These are phyloP conservation scores for Peltaster fructicola DNA, from an alignment of 2,329 filamentous ascomycete species.

Conservation along the genomic window DNA sequence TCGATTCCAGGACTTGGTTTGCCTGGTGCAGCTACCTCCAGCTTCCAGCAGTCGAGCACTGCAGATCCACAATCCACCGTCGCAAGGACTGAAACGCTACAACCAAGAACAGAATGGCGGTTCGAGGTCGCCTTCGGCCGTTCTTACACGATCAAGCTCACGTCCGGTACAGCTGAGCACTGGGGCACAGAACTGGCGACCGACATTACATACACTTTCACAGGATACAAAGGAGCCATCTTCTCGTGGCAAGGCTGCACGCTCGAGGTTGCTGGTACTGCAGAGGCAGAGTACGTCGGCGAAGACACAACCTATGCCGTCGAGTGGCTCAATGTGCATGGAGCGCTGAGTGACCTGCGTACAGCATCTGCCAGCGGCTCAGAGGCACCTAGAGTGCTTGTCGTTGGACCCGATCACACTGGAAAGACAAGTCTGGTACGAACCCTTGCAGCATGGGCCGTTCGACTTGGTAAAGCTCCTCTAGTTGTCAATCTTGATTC, in stretches of 20 bases:
- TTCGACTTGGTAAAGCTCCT: constrained; percentile 64
- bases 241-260: constrained; percentile 85
- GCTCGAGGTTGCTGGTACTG: constrained; percentile 59
- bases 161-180: constrained; percentile 73
- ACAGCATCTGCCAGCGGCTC: constrained; percentile 25
- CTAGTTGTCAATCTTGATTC: constrained; percentile 72
- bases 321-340: constrained; percentile 70
- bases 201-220: constrained; percentile 64
- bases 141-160: constrained; percentile 36
- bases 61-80: constrained; percentile 1
- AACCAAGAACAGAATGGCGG: constrained; percentile 28
- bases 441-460: constrained; percentile 59
- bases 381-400: constrained; percentile 59
- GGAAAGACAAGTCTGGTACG: constrained; percentile 43
- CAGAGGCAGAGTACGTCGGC: constrained; percentile 48
- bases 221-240: constrained; percentile 68
- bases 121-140: constrained; percentile 21
- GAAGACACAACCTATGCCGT: constrained; percentile 64
- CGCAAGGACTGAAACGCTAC: constrained; percentile 24
- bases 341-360: constrained; percentile 60
- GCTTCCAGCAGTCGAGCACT: constrained; percentile 1
- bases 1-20: constrained; percentile 5
- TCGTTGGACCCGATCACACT: constrained; percentile 59
- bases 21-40: background rate
- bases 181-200: constrained; percentile 86